Conservation (phyloP, 2,329 filamentous ascomycete genomes). For the Arthrobotrys musiformis region DNA sequence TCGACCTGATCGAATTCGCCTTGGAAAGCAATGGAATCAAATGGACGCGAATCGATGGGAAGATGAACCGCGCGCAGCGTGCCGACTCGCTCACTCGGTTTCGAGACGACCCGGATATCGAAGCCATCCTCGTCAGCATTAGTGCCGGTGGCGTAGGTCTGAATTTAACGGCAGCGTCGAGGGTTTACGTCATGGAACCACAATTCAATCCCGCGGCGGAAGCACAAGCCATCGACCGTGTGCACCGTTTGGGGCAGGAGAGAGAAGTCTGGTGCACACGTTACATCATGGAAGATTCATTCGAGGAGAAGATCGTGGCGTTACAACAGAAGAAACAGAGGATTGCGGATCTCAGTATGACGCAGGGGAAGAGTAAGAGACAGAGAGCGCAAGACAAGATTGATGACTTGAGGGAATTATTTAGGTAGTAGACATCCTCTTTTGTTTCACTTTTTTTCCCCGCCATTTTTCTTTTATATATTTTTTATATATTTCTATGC, state of each 20-base stretch:
- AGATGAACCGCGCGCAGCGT: constrained; percentile 56
- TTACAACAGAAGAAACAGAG: constrained; percentile 93
- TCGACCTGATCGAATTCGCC: constrained; percentile 56
- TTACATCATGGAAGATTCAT: constrained; percentile 76
- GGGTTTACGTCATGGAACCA: constrained; percentile 98
- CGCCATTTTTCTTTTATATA: not conserved
- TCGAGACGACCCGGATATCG: constrained; percentile 56
- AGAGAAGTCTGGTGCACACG: constrained; percentile 86
- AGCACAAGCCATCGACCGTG: constrained; percentile 88
- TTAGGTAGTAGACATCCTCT: constrained; percentile 26
- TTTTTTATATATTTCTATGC: not conserved
- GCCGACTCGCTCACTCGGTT: constrained; percentile 58
- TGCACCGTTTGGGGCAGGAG: constrained; percentile 89
- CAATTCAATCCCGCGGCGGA: constrained; percentile 97
- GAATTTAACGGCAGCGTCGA: constrained; percentile 63
- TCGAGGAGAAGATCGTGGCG: constrained; percentile 92
- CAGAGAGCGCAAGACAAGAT: constrained; percentile 53
- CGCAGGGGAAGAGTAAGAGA: constrained; percentile 68
- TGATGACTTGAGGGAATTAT: constrained; percentile 47
- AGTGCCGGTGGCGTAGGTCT: constrained; percentile 61
- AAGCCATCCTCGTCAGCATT: constrained; percentile 61
- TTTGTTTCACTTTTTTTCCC: not conserved
- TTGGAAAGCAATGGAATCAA: constrained; percentile 59
- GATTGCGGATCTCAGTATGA: constrained; percentile 87
- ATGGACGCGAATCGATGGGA: constrained; percentile 60